Evolutionary conservation across 371 early-diverging fungal genomes (phyloP).

Genomic region (Batkoa obscura): DNA sequence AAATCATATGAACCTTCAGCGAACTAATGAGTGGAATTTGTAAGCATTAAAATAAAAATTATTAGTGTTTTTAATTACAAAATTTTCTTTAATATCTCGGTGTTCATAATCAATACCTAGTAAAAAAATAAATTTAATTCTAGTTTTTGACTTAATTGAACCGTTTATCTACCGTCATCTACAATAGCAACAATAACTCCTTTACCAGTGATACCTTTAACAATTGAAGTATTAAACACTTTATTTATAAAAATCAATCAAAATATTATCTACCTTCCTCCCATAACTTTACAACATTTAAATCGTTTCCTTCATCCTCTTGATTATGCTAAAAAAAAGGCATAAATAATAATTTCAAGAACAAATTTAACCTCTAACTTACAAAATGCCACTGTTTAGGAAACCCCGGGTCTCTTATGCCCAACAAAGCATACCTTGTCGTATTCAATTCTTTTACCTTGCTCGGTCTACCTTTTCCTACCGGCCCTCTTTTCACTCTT

Average conservation of each 20-base stretch:
- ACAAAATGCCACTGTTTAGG: slow-evolving; percentile 69
- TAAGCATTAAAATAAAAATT: neutral
- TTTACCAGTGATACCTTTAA: slow-evolving; percentile 61
- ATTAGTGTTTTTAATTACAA: slow-evolving; percentile 63
- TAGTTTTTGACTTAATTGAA: too few relatives aligned
- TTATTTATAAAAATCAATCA: neutral
- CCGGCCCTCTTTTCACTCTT: neutral
- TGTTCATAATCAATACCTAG: slow-evolving; percentile 48
- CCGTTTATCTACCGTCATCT: slow-evolving; percentile 55
- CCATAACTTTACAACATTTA: slow-evolving; percentile 90
- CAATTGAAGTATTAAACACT: too few relatives aligned
- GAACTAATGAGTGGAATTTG: slow-evolving; percentile 20
- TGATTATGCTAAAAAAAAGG: slow-evolving; percentile 36
- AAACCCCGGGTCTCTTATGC: slow-evolving; percentile 55
- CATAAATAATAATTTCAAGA: neutral
- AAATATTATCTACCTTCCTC: slow-evolving; percentile 27
- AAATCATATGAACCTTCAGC: slow-evolving; percentile 83
- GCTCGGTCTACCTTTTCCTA: neutral
- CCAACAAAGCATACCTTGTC: slow-evolving; percentile 1
- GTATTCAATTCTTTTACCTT: neutral
- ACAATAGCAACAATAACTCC: slow-evolving; percentile 71
- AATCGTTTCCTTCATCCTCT: slow-evolving; percentile 45
- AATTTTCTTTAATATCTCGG: slow-evolving; percentile 68
- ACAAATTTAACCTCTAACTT: slow-evolving; percentile 8
- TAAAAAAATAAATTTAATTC: neutral